Evolutionary conservation across 108 stramenopile species (phyloP), one percentile per base, ranked within the genome.

Genomic region (Cyclotella atomus): DNA sequence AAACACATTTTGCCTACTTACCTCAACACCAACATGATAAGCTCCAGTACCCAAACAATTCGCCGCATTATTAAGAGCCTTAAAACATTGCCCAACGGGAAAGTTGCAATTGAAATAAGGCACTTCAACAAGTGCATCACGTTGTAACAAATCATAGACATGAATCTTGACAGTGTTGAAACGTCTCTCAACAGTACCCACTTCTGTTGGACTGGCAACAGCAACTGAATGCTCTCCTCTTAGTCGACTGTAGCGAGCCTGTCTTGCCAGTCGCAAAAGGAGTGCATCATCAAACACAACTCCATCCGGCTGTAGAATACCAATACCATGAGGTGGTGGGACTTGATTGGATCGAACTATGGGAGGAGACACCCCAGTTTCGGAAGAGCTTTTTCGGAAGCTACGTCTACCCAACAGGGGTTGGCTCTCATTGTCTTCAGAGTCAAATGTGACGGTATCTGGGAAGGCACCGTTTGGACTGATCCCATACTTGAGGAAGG

Each of bases 1-100:
- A n/a, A n/a, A n/a, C n/a, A n/a, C n/a, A 49, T 47, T 30, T 17
- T 36, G 45, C 6, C 30, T 8, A 36, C 79, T 65, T 55, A 90
- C 85, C 76, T 93, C 92, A 29, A 93, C 71, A 15, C 92, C 92
- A 49, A 88, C 89, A 71, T 93, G 92, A 56, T 93, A 93, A 20
- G 86, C 90, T 33, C 92, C 92, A 10, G 92, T 93, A 33, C 92
- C 92, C 19, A 93, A 45, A 19, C 79, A 78, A 76, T 93, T 88
- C 23, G 83, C 75, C 21, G 79, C 80, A 25, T 89, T 82, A 69
- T 93, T 93, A 0, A 88, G 47, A n/a, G 79, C 84, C 10, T 81
- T 75, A 69, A 93, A 91, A 49, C 88, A 89, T 56, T 85, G 56
- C 12, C 92, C 92, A 38, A 93, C 70, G 0, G 88, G 89, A 64